phyloP scores from a whole-genome alignment of 108 stramenopile genomes.

The Cyclotella atomus region DNA sequence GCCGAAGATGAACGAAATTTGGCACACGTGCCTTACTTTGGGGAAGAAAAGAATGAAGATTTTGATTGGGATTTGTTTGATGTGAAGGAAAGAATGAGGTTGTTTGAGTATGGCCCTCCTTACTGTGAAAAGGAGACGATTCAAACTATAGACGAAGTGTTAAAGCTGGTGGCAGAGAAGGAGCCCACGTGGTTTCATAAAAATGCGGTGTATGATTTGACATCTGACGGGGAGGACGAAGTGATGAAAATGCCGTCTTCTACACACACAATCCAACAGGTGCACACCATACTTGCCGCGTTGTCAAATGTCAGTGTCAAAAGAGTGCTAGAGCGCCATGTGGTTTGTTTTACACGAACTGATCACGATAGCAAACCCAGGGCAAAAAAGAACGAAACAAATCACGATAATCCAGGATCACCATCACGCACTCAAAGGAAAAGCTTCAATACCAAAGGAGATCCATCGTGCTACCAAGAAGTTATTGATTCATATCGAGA shows the following conservation, averaged over 20 bases:
- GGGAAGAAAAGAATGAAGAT: conserved; percentile 74
- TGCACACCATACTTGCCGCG: conserved; percentile 14
- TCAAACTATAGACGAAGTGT: conserved; percentile 32
- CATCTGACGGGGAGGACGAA: conserved; percentile 6
- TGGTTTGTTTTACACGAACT: conserved; percentile 15
- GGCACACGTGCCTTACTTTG: conserved; percentile 75
- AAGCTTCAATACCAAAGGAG: conserved; percentile 2
- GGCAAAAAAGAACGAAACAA: not conserved
- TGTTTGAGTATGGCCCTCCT: conserved; percentile 47
- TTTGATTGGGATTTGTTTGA: conserved; percentile 54
- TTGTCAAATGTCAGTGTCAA: conserved; percentile 23
- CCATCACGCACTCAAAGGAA: conserved; percentile 6
- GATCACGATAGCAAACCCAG: conserved; percentile 14
- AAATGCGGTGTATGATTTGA: too few relatives aligned
- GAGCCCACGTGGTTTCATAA: conserved; percentile 8
- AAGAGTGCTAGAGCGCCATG: conserved; percentile 27
- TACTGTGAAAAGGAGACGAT: conserved; percentile 35
- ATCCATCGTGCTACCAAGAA: conserved; percentile 34
- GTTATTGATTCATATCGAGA: conserved; percentile 60
- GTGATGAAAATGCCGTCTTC: not conserved
- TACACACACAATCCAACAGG: conserved; percentile 1
- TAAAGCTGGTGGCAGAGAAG: conserved; percentile 21
- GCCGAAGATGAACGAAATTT: conserved; percentile 54
- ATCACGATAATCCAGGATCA: too few relatives aligned
- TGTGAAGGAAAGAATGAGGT: conserved; percentile 25